Percentiles rank a stretch among this genome's conserved stretches.
phyloP scores from a whole-genome alignment of 2,329 filamentous ascomycete species.

The Xylariaceae sp. region DNA sequence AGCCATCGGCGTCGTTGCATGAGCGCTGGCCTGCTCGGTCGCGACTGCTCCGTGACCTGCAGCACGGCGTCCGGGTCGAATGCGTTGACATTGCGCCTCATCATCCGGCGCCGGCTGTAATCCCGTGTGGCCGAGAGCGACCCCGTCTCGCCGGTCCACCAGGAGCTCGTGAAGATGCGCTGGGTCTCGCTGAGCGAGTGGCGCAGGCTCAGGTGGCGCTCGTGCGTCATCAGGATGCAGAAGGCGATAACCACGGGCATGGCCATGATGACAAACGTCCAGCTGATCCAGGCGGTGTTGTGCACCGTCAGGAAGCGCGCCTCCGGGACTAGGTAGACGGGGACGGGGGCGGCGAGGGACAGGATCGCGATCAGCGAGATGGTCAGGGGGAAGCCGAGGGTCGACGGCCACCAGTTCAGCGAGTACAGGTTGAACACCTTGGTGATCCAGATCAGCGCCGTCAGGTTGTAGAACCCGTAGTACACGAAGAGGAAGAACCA shows the following conservation, averaged over 20 bases:
- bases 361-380: slow-evolving; percentile 62
- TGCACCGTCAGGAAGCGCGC: slow-evolving; percentile 58
- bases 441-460: slow-evolving; percentile 70
- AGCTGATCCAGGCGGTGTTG: slow-evolving; percentile 70
- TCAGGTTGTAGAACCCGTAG: slow-evolving; percentile 70
- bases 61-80: slow-evolving; percentile 43
- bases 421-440: slow-evolving; percentile 73
- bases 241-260: slow-evolving; percentile 69
- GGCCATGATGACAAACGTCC: slow-evolving; percentile 72
- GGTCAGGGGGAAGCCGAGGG: slow-evolving; percentile 66
- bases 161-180: slow-evolving; percentile 66
- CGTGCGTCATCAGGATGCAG: slow-evolving; percentile 63
- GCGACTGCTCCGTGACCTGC: slow-evolving; percentile 27
- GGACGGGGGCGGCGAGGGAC: slow-evolving; percentile 62
- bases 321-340: slow-evolving; percentile 59
- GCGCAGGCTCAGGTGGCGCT: slow-evolving; percentile 64
- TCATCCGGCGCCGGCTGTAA: slow-evolving; percentile 42
- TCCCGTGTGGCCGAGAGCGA: slow-evolving; percentile 47
- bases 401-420: slow-evolving; percentile 71
- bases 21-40: slow-evolving; percentile 38
- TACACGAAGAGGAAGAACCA: slow-evolving; percentile 74
- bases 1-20: slow-evolving; percentile 58
- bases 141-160: slow-evolving; percentile 64
- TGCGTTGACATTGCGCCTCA: slow-evolving; percentile 38
- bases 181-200: slow-evolving; percentile 67